Evolutionary conservation across 2,329 filamentous ascomycete genomes (phyloP), one percentile per base, ranked within the genome.

Genomic region (Eurotiales sp.): DNA sequence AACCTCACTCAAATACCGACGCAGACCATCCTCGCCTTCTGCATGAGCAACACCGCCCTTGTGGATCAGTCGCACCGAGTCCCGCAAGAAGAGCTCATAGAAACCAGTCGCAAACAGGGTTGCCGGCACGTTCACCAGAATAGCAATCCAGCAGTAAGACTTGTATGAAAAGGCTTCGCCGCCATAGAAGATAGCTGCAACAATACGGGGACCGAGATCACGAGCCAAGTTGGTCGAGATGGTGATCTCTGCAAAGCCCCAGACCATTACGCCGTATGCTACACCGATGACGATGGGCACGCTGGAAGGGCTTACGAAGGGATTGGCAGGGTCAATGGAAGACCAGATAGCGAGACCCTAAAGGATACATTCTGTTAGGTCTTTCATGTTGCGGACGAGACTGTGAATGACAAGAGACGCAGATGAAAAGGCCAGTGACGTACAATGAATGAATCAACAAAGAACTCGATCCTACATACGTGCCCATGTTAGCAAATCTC

Each of bases 121-220:
- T 0, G 79, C 79, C 0, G 79, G 80, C 3, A 83, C 65, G 56
- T 81, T 82, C 53, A 80, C 77, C 6, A 83, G 64, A 34, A 83
- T 75, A 1, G 72, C 67, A 43, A 83, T 82, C 63, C 78, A 78
- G 3, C 72, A 65, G 58, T 81, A 82, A 25, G 57, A 56, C 46
- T 52, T 58, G 63, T 69, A 72, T 8, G 64, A 64, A 58, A 80
- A 80, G 3, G 73, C 75, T 53, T 79, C 76, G 10, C 69, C 59
- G 44, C 78, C 77, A 56, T 72, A 80, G 64, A 82, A 82, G 53
- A 82, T 82, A 14, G 78, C 77, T 5, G 77, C 79, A 1, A 83
- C 80, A 22, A 83, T 75, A 15, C 81, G 74, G 1, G 78, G 77
- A n/a, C 81, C 81, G 12, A 83, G 67, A 59, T 84, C 81, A 58